Evolutionary conservation across 208 protist species (phyloP).

Genomic region (Giardia duodenalis): DNA sequence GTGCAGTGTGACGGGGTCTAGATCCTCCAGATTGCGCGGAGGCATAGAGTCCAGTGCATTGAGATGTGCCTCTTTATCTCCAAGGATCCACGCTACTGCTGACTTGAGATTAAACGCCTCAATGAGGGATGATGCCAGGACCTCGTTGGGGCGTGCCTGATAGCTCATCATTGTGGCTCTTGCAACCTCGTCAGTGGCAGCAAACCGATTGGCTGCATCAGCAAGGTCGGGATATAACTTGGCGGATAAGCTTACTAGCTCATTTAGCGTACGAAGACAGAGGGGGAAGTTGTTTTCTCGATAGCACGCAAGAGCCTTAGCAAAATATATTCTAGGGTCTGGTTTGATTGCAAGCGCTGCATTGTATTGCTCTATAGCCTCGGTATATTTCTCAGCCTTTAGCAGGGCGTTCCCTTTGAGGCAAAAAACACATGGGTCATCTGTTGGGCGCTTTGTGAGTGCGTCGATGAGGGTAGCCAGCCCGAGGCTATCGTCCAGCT

Average conservation of each 20-base stretch:
- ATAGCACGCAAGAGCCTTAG: slow-evolving; percentile 14
- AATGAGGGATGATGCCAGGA: background rate
- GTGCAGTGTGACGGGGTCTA: slow-evolving; percentile 24
- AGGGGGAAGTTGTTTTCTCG: slow-evolving; percentile 28
- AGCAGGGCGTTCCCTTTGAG: slow-evolving; percentile 5
- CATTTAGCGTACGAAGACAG: slow-evolving; percentile 16
- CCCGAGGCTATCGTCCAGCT: slow-evolving; percentile 12
- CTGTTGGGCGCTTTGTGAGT: background rate
- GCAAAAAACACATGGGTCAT: slow-evolving; percentile 11
- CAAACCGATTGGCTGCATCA: background rate
- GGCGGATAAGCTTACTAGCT: background rate
- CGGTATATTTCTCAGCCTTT: slow-evolving; percentile 6
- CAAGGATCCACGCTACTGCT: slow-evolving; percentile 18
- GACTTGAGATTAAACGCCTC: slow-evolving; percentile 24
- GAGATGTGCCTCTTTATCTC: slow-evolving; percentile 6
- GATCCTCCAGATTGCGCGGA: background rate
- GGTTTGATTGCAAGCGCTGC: background rate
- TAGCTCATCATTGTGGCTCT: background rate
- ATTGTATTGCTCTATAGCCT: background rate
- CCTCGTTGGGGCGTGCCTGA: background rate
- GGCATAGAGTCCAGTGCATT: slow-evolving; percentile 12
- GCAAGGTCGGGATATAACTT: slow-evolving; percentile 19
- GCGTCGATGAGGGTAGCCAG: background rate
- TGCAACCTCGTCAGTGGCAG: background rate
- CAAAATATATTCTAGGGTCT: slow-evolving; percentile 16